Base-by-base conservation (phyloP, 2,329 filamentous ascomycete genomes). In the Arthrinium puccinioides region DNA sequence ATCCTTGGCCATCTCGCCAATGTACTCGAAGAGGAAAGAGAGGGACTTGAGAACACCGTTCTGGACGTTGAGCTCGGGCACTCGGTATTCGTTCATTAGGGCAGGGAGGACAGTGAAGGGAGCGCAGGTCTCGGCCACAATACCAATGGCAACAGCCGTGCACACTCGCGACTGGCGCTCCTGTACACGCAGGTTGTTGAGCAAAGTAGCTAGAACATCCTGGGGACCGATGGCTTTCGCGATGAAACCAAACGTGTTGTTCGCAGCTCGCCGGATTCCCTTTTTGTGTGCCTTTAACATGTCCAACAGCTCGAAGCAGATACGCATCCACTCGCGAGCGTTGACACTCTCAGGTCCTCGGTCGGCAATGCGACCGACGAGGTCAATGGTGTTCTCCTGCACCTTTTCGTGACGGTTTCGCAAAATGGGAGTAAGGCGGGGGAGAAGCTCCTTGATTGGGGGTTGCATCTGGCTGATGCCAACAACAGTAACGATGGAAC, bases 271-370 rank as follows among this genome's bases (percentile, higher is more conserved):
- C 47, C 92, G 85, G 50, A 98, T 98, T 47, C 92, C 94, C 74
- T 98, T 98, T 68, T 98, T 98, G 72, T 98, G 92, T 6, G 92
- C 92, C 66, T 98, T 98, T 54, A 98, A 77, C 92, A 98, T 98
- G 64, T 98, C 92, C 21, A 98, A 79, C 37, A 98, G 72, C 67
- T 98, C 92, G 62, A 98, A 98, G 67, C 92, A 98, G 60, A 98
- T 98, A 59, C 92, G 82, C 94, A 98, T 98, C 92, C 92, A 98
- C 64, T 98, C 92, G 54, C 92, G 79, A 11, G 92, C 89, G 56
- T 95, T 95, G 57, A 98, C 92, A 45, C 85, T 90, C 62, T 98
- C 92, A 2, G 92, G 89, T 1, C 92, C 94, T 48, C 92, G 85
- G 63, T 98, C 92, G 13, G 94, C 92, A 51, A 98, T 97, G 71